Base-by-base conservation (phyloP, 768 basidiomycete species). In the Mycena leptocephala region DNA sequence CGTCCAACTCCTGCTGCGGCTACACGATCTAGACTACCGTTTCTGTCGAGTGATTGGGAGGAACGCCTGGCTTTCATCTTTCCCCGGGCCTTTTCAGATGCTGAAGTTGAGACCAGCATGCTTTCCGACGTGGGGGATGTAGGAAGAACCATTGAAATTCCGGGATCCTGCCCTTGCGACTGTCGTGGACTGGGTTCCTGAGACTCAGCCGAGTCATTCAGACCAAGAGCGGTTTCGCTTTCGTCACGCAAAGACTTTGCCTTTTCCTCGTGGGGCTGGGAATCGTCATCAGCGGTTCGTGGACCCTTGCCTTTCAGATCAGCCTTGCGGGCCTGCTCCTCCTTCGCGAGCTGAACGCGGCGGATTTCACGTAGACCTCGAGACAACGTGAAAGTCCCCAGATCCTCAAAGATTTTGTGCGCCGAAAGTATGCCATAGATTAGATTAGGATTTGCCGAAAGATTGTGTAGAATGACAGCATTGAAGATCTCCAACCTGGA, bases 401-500 rank as follows among this genome's bases (percentile, higher is more conserved):
- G 89, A 76, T 95, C 93, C 82, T 98, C 95, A 82, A 99, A 98
- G 2, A 90, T 88, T 79, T 95, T 93, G 83, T 97, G 95, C 0
- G 96, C 90, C 10, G 95, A 92, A 5, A 99, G 87, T 65, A 99
- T 92, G 5, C 94, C 94, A 82, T 98, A 97, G 61, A 97, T 87
- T 43, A 99, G 84, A 80, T 98, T 95, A 0, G 97, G 93, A 82
- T 98, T 99, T 35, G 95, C 94, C 51, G 90, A 88, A 18, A 97
- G 88, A 78, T 96, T 92, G 79, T 95, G 89, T 48, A 94, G 89
- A 63, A 98, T 90, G 71, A 98, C 88, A 5, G 93, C 90, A 83
- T 97, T 98, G 87, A 99, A 97, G 2, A 94, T 92, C 83, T 99
- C 98, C 55, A 99, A 89, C 90, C 96, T 97, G 26, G 26, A 43